A percentile compares a stretch with the other conserved stretches of the same genome.
Evolutionary conservation across 1,284 basidiomycete genomes (phyloP).

Genomic region (Porodaedalea pini): DNA sequence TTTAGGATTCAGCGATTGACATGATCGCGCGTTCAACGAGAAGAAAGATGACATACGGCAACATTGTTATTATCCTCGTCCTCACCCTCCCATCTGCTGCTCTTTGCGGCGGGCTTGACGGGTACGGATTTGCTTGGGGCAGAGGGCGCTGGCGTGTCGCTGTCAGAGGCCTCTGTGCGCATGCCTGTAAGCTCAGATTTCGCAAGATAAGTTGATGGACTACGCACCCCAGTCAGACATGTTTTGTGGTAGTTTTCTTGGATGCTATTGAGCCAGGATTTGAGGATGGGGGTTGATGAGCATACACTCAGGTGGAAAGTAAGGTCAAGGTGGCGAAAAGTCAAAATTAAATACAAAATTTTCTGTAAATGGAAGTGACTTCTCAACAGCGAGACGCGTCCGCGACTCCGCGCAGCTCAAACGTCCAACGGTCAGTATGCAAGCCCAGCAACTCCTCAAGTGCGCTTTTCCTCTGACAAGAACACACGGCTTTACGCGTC

Average conservation of each 20-base stretch:
- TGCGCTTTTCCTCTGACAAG: slow-evolving; percentile 59
- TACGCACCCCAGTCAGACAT: slow-evolving; percentile 47
- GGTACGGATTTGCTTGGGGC: slow-evolving; percentile 38
- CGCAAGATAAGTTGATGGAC: neutral
- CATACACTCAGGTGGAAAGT: slow-evolving; percentile 1
- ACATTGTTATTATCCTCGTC: slow-evolving; percentile 69
- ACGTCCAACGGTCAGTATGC: slow-evolving; percentile 1
- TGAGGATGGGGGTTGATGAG: neutral
- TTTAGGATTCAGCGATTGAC: neutral
- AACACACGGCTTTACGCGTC: slow-evolving; percentile 68
- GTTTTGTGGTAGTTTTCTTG: neutral
- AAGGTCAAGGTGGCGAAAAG: neutral
- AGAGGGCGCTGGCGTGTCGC: slow-evolving; percentile 43
- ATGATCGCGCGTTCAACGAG: slow-evolving; percentile 41
- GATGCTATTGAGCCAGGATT: slow-evolving; percentile 15
- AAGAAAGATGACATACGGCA: slow-evolving; percentile 40
- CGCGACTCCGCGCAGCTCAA: neutral
- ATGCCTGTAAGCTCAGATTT: slow-evolving; percentile 27
- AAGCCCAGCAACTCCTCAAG: slow-evolving; percentile 40
- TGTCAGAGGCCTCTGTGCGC: slow-evolving; percentile 45
- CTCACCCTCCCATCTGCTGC: slow-evolving; percentile 78
- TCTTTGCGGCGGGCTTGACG: slow-evolving; percentile 45
- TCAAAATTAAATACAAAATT: neutral
- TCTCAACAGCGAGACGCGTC: slow-evolving; percentile 10
- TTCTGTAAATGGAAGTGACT: neutral